A percentile compares a stretch with the other conserved stretches of the same genome.
phyloP scores from a whole-genome alignment of 2,329 filamentous ascomycete species.

The Fonsecaea pugnacius region DNA sequence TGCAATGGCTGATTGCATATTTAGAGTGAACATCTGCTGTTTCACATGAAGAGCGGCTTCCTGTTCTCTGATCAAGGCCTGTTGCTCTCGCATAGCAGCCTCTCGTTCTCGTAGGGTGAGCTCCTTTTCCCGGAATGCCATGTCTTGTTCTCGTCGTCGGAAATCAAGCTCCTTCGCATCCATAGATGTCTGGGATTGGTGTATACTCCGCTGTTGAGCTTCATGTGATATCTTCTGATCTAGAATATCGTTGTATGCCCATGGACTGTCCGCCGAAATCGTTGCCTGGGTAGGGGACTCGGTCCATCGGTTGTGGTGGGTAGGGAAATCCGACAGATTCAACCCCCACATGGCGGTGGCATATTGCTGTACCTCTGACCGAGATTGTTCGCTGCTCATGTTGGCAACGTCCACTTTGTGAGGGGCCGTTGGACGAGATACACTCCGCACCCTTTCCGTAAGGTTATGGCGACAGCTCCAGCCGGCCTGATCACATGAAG shows the following conservation, averaged over 20 bases:
- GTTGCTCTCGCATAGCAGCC: conserved; percentile 31
- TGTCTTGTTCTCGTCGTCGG: conserved; percentile 30
- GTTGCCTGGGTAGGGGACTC: conserved; percentile 13
- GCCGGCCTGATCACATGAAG: conserved; percentile 33
- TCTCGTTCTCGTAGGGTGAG: conserved; percentile 33
- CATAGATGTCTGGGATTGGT: conserved; percentile 5
- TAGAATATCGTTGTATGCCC: conserved; percentile 17
- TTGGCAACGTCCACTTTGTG: not conserved
- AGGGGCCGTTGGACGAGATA: conserved; percentile 18
- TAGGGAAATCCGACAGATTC: conserved; percentile 12
- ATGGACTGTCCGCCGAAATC: conserved; percentile 17
- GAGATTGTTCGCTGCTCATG: conserved; percentile 13
- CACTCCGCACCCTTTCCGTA: conserved; percentile 33
- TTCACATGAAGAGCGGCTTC: conserved; percentile 27
- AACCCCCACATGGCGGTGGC: conserved; percentile 22
- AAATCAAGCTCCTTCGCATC: conserved; percentile 27
- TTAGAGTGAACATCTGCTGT: conserved; percentile 29
- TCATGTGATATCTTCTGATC: conserved; percentile 8
- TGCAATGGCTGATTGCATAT: conserved; percentile 28
- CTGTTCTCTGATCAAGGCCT: conserved; percentile 30
- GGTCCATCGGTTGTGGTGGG: not conserved
- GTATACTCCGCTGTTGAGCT: not conserved
- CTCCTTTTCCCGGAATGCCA: conserved; percentile 32
- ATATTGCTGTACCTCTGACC: conserved; percentile 24
- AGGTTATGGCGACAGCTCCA: conserved; percentile 36